These are phyloP conservation scores for Rhododendron henanense DNA, from an alignment of 148 eudicot genomes.

Conservation along the genomic window DNA sequence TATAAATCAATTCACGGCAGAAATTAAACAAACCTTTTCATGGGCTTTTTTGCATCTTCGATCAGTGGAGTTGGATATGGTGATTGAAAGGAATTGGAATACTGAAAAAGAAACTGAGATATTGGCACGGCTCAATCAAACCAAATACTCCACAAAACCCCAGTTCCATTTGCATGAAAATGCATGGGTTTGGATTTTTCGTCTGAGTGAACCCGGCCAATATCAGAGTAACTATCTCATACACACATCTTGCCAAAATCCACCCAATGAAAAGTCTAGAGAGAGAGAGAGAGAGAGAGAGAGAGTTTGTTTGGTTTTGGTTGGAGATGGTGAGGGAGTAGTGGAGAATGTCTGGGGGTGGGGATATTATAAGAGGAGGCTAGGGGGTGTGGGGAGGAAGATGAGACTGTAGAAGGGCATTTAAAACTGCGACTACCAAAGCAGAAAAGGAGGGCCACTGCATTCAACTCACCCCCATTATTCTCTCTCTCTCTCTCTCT, in stretches of 20 bases:
- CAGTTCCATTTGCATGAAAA: background rate
- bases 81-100: background rate
- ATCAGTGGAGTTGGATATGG: background rate
- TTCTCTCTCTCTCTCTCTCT: constrained; percentile 4
- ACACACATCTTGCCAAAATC: background rate
- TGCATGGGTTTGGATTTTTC: background rate
- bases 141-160: background rate
- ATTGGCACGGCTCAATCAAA: constrained; percentile 55
- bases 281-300: background rate
- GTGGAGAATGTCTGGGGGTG: constrained; percentile 11
- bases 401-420: constrained; percentile 11
- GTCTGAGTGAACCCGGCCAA: constrained; percentile 48
- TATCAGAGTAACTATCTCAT: constrained; percentile 33
- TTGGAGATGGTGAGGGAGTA: background rate
- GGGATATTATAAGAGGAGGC: background rate
- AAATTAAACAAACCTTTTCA: constrained; percentile 1
- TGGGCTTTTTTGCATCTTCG: background rate
- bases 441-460: constrained; percentile 30
- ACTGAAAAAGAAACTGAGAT: constrained; percentile 27
- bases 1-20: background rate
- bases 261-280: background rate
- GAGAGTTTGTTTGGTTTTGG: background rate
- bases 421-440: constrained; percentile 33
- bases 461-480: constrained; percentile 36
- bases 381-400: background rate